phyloP scores from a whole-genome alignment of 345 rosid genomes.

The Arabidopsis thaliana region DNA sequence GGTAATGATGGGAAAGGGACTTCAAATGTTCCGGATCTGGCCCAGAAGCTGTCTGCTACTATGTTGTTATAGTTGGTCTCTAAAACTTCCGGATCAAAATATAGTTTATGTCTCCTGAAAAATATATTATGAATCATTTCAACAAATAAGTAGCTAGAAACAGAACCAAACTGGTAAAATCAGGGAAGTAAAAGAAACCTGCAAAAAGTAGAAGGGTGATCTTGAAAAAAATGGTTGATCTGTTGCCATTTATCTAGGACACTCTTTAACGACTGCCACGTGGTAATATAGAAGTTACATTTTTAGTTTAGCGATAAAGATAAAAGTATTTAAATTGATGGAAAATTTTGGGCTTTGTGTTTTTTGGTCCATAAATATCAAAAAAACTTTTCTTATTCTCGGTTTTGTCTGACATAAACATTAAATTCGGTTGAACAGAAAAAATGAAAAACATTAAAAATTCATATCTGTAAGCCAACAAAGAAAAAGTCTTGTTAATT shows the following conservation, averaged over 20 bases:
- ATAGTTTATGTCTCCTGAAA: neutral
- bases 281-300: no score
- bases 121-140: neutral
- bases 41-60: neutral
- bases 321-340: no score
- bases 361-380: neutral
- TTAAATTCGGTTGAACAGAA: neutral
- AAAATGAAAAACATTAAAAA: neutral
- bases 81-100: neutral
- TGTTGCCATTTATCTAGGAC: neutral
- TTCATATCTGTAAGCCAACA: neutral
- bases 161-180: neutral
- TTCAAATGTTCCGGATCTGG: no score
- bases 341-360: neutral
- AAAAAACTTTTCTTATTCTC: no score
- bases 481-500: constrained; percentile 16
- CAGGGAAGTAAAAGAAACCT: neutral
- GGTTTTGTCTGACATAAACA: neutral
- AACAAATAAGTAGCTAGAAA: neutral
- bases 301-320: no score
- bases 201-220: neutral
- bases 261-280: neutral
- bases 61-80: neutral
- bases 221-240: neutral
- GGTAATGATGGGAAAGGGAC: no score